Evolutionary conservation across 306 rosid genomes (phyloP), one percentile per base, ranked within the genome.

Genomic region (Elaeagnus macrophylla): DNA sequence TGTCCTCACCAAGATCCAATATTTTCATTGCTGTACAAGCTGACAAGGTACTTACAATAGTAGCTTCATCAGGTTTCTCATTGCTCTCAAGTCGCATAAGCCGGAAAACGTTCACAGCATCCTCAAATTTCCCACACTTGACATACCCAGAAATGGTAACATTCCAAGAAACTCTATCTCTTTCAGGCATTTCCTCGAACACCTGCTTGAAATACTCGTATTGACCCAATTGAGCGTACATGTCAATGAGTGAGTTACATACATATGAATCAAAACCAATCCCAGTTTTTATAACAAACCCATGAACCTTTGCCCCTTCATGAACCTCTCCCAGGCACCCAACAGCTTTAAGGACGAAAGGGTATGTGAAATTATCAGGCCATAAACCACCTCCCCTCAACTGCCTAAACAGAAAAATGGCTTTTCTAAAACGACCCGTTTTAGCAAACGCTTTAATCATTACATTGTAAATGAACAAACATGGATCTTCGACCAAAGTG

Each of bases 281-380:
- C 36, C 84, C 86, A 39, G 76, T 70, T 57, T 81, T 83, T 13
- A 77, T 57, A 20, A 67, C 82, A 58, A 79, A 70, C 35, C 84
- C 84, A 74, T 86, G 95, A 77, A 81, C 48, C 75, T 76, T 81
- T 48, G 16, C 48, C 20, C 82, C 86, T 44, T 78, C 79, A 18
- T 19, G 25, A 49, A 46, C 51, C 43, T 72, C 72, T 47, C 88
- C 63, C 56, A 72, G 53, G 55, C 71, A 79, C 56, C 82, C 86
- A 68, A 83, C 51, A 13, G 84, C 81, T 72, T 80, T 83, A 12
- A 76, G 67, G 41, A 81, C 86, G 79, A 74, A 83, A 17, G 95
- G 95, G 63, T 74, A 83, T 1, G 94, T 87, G 61, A 76, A 83
- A 66, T 75, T 83, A 70, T 87, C 84, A 0, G 95, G 94, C 53